phyloP scores from a whole-genome alignment of 805 yeast species.

The Ogataea dorogensis region DNA sequence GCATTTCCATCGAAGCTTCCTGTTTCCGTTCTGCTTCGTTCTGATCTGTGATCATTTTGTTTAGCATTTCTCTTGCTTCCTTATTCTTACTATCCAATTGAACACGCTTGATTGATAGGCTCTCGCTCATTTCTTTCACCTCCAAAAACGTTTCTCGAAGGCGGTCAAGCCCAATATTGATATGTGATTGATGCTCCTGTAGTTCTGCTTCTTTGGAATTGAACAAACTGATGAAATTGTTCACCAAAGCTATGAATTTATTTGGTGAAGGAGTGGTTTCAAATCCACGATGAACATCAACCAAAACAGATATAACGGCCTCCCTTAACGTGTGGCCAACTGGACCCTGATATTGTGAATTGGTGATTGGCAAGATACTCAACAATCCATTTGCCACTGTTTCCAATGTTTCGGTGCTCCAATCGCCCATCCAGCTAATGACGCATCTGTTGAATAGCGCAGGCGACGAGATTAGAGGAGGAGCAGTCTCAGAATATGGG shows the following conservation, averaged over 20 bases:
- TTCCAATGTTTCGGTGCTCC: slow-evolving; percentile 53
- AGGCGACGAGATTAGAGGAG: slow-evolving; percentile 69
- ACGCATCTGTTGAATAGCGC: slow-evolving; percentile 90
- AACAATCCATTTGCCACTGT: slow-evolving; percentile 45
- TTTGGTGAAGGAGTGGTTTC: slow-evolving; percentile 44
- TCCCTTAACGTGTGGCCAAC: slow-evolving; percentile 25
- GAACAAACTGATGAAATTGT: slow-evolving; percentile 44
- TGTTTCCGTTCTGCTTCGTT: slow-evolving; percentile 90
- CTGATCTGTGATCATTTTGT: slow-evolving; percentile 77
- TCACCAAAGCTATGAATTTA: slow-evolving; percentile 50
- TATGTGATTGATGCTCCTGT: slow-evolving; percentile 68
- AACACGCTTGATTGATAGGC: slow-evolving; percentile 51
- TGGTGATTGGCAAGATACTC: slow-evolving; percentile 49
- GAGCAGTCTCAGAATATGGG: slow-evolving; percentile 35
- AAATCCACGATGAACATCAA: slow-evolving; percentile 42
- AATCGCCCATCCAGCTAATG: slow-evolving; percentile 83
- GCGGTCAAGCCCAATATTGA: slow-evolving; percentile 70
- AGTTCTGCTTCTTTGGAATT: slow-evolving; percentile 44
- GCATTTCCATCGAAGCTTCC: slow-evolving; percentile 78
- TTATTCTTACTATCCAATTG: slow-evolving; percentile 54
- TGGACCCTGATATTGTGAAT: slow-evolving; percentile 41
- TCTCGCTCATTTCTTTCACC: slow-evolving; percentile 57
- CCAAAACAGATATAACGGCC: slow-evolving; percentile 45
- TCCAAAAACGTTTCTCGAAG: slow-evolving; percentile 73
- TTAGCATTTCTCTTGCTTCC: slow-evolving; percentile 70